phyloP scores from a whole-genome alignment of 129 eudicot species.

The Glebionis coronaria region DNA sequence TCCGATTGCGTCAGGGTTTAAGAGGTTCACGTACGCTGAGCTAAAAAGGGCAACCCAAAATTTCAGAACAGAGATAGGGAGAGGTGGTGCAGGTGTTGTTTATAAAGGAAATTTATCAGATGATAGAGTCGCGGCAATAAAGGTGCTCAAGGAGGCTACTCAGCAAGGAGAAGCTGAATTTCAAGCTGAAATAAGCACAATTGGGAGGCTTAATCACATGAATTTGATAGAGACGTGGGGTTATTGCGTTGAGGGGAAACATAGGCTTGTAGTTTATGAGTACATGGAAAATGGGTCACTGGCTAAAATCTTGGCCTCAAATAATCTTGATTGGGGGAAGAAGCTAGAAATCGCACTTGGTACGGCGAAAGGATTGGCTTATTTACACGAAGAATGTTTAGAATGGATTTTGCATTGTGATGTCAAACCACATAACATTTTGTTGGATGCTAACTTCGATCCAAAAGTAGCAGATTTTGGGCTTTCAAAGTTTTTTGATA shows the following conservation, averaged over 20 bases:
- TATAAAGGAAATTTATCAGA: too few species aligned
- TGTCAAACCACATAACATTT: slow-evolving; percentile 52
- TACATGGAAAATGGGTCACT: slow-evolving; percentile 42
- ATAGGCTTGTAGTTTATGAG: slow-evolving; percentile 46
- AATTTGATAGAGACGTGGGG: slow-evolving; percentile 49
- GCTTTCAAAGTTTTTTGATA: slow-evolving; percentile 32
- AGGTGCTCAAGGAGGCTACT: too few species aligned
- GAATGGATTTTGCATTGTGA: slow-evolving; percentile 72
- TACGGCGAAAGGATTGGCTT: slow-evolving; percentile 59
- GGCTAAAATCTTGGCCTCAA: slow-evolving; percentile 19
- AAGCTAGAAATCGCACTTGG: slow-evolving; percentile 44
- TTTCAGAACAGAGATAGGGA: slow-evolving; percentile 43
- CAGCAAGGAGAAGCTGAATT: too few species aligned
- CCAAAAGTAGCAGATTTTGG: slow-evolving; percentile 59
- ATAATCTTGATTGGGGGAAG: slow-evolving; percentile 40
- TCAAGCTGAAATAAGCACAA: too few species aligned
- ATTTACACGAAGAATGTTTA: slow-evolving; percentile 61
- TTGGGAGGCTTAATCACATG: slow-evolving; percentile 55
- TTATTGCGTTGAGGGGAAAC: slow-evolving; percentile 47
- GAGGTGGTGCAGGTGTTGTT: slow-evolving; percentile 48
- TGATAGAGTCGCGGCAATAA: too few species aligned
- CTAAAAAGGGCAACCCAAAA: slow-evolving; percentile 42
- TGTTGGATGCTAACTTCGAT: slow-evolving; percentile 28
- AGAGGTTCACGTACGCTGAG: too few species aligned
- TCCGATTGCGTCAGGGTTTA: too few species aligned